A percentile compares a stretch with the other conserved stretches of the same genome.
Conservation (phyloP, 495 filamentous ascomycete species). For the Penicillium psychrofluorescens region DNA sequence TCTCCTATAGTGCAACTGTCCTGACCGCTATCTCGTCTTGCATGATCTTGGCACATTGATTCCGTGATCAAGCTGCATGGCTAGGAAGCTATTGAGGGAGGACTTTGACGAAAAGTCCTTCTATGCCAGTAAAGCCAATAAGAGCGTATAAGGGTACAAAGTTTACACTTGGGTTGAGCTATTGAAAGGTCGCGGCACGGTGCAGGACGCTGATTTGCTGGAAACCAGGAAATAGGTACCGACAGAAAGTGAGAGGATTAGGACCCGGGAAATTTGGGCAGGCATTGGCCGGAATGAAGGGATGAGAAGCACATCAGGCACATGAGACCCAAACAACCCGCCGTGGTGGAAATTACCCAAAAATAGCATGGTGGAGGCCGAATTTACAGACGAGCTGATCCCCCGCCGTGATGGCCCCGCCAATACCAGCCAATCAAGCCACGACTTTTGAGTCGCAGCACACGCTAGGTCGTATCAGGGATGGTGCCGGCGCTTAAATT, state of each 20-base stretch:
- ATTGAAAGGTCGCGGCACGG: not conserved
- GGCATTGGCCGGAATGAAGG: not conserved
- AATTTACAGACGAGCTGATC: not conserved
- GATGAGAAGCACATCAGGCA: not conserved
- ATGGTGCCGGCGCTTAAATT: slow-evolving; percentile 21
- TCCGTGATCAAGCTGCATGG: not conserved
- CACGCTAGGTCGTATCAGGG: not conserved
- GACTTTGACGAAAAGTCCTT: not conserved
- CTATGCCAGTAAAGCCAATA: too few relatives aligned
- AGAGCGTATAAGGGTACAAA: not conserved
- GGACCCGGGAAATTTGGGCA: not conserved
- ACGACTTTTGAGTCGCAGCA: not conserved
- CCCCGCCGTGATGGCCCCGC: not conserved
- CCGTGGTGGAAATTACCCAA: not conserved
- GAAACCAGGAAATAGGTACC: not conserved
- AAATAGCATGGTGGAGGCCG: not conserved
- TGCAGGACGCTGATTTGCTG: not conserved
- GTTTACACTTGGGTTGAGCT: not conserved
- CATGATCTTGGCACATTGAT: not conserved
- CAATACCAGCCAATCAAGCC: not conserved
- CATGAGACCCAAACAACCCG: too few relatives aligned
- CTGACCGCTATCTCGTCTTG: not conserved
- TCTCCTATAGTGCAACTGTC: not conserved
- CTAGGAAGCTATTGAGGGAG: not conserved
- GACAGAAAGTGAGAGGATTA: not conserved